Evolutionary conservation across 352 stramenopile species (phyloP).

Genomic region (Phytopythium chamaehyphon): DNA sequence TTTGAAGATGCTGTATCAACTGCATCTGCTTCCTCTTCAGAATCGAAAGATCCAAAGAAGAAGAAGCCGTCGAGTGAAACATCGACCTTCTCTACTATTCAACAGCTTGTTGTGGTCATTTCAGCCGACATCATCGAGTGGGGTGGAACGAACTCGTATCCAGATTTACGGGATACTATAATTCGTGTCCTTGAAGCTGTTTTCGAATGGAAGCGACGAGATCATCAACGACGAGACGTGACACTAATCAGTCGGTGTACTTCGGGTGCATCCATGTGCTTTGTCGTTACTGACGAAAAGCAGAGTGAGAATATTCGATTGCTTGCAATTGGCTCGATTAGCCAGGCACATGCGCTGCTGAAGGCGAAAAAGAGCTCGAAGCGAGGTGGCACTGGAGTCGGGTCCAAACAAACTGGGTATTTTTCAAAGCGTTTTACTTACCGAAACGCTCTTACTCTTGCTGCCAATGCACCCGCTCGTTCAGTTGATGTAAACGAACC

Average conservation of each 20-base stretch:
- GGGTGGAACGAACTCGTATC: conserved; percentile 22
- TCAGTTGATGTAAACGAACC: neutral
- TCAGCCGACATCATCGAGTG: conserved; percentile 45
- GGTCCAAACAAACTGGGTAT: conserved; percentile 30
- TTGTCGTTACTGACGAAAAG: conserved; percentile 60
- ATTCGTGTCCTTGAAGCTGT: conserved; percentile 56
- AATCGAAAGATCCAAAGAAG: conserved; percentile 13
- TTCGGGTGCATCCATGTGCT: conserved; percentile 32
- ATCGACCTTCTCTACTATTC: conserved; percentile 23
- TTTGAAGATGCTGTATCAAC: conserved; percentile 46
- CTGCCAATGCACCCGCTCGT: conserved; percentile 10
- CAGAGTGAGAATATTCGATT: conserved; percentile 43
- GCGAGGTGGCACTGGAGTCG: conserved; percentile 3
- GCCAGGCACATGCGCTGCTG: conserved; percentile 21
- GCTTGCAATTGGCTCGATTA: conserved; percentile 56
- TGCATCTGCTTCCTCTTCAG: neutral
- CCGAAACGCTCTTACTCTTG: conserved; percentile 13
- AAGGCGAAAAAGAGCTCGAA: conserved; percentile 10
- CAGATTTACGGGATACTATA: conserved; percentile 37
- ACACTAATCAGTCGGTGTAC: conserved; percentile 38
- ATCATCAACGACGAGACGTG: conserved; percentile 26
- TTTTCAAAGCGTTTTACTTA: conserved; percentile 80
- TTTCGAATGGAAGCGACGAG: conserved; percentile 58
- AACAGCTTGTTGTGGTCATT: conserved; percentile 54
- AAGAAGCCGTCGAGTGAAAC: neutral